Evolutionary conservation across 148 eudicot genomes (phyloP).

Genomic region (Rheum nobile): DNA sequence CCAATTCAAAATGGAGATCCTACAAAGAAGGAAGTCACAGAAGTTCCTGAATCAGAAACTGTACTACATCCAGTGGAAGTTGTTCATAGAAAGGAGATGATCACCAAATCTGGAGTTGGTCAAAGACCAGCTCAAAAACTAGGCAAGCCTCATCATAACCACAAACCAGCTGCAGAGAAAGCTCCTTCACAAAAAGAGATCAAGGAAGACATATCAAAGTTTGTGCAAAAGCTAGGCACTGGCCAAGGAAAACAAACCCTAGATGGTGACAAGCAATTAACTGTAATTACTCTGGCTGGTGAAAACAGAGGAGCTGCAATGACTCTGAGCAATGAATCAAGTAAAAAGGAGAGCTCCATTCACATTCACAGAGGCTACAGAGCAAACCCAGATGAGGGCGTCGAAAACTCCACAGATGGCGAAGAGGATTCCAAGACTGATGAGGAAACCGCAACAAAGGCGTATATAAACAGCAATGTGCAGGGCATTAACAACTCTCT

Average conservation of each 20-base stretch:
- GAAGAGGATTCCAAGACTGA: constrained; percentile 27
- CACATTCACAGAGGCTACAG: constrained; percentile 61
- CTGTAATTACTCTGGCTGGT: constrained; percentile 60
- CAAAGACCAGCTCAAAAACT: constrained; percentile 9
- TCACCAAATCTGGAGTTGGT: constrained; percentile 1
- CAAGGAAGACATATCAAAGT: constrained; percentile 31
- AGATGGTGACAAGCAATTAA: constrained; percentile 25
- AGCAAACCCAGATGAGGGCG: constrained; percentile 30
- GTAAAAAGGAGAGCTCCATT: constrained; percentile 29
- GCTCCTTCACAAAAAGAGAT: constrained; percentile 33
- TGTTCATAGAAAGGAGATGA: constrained; percentile 16
- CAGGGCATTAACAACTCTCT: constrained; percentile 76
- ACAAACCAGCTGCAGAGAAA: constrained; percentile 13
- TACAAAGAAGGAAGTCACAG: constrained; percentile 5
- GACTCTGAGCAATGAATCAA: constrained; percentile 36
- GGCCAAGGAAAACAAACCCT: constrained; percentile 20
- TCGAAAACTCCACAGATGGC: constrained; percentile 27
- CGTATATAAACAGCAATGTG: constrained; percentile 59
- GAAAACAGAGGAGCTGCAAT: constrained; percentile 75
- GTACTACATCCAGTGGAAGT: constrained; percentile 11
- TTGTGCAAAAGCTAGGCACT: constrained; percentile 25
- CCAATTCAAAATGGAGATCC: constrained; percentile 6
- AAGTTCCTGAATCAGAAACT: not conserved
- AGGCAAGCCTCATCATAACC: constrained; percentile 10
- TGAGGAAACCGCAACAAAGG: constrained; percentile 25